Evolutionary conservation across 768 basidiomycete species (phyloP).

Genomic region (Serendipita vermifera): DNA sequence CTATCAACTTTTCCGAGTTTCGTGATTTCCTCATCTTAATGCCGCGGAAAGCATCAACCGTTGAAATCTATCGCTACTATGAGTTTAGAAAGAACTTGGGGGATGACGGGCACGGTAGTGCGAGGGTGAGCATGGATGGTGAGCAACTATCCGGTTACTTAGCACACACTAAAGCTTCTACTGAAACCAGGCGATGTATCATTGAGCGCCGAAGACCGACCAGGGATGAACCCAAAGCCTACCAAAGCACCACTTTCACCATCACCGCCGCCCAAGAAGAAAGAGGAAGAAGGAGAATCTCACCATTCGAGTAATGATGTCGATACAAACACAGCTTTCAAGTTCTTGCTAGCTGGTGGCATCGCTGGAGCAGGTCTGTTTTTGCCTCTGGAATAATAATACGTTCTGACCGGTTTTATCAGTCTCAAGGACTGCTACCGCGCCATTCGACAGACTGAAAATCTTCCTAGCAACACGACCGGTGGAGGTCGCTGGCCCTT

Average conservation of each 20-base stretch:
- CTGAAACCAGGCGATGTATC: slow-evolving; percentile 54
- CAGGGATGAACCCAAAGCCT: slow-evolving; percentile 28
- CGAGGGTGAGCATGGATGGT: slow-evolving; percentile 86
- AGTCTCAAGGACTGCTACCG: slow-evolving; percentile 95
- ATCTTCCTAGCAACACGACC: slow-evolving; percentile 88
- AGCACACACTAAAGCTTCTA: slow-evolving; percentile 8
- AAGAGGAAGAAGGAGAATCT: slow-evolving; percentile 32
- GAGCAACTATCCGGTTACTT: slow-evolving; percentile 16
- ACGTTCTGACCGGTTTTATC: slow-evolving; percentile 10
- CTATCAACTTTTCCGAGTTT: slow-evolving; percentile 72
- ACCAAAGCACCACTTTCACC: slow-evolving; percentile 11
- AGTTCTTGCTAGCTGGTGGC: slow-evolving; percentile 87
- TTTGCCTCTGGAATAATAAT: slow-evolving; percentile 11
- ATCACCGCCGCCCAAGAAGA: slow-evolving; percentile 24
- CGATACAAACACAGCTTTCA: slow-evolving; percentile 60
- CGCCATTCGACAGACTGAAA: slow-evolving; percentile 94
- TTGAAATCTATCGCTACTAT: slow-evolving; percentile 78
- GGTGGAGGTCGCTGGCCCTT: slow-evolving; percentile 52
- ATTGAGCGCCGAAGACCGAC: slow-evolving; percentile 62
- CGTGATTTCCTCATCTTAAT: slow-evolving; percentile 80
- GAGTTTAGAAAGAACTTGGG: slow-evolving; percentile 53
- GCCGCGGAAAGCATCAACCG: slow-evolving; percentile 64
- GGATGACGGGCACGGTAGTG: slow-evolving; percentile 64
- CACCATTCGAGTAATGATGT: slow-evolving; percentile 49
- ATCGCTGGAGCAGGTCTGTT: slow-evolving; percentile 80